Base-by-base conservation (phyloP, 768 basidiomycete species). In the Kwoniella sp. region DNA sequence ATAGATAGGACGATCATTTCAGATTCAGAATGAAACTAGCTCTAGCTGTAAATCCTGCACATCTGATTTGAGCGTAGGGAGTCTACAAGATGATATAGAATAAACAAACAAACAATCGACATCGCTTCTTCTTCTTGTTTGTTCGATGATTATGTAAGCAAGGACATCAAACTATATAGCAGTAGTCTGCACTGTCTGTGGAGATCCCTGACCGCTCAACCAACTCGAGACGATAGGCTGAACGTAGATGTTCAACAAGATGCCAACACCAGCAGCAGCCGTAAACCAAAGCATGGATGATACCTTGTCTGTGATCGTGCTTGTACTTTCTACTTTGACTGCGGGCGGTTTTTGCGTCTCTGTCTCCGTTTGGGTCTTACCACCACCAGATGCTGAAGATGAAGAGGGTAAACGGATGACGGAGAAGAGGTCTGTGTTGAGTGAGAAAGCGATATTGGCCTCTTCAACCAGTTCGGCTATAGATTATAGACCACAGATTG, bases 391-490 rank as follows among this genome's bases (percentile, higher is more conserved):
- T 17, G 58, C 37, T n/a, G 37, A n/a, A 15, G 58, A 50, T 10
- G 58, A 29, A 26, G 65, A 44, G 3, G 65, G 58, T 4, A 68
- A 36, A 8, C 58, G 55, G 46, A 77, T 71, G 37, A 74, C 50
- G 15, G 72, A 65, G 66, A 77, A 77, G 57, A 77, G 62, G 49
- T 74, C 62, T 29, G 73, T 74, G 55, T 77, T 77, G 40, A 72
- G 64, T 8, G 67, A 56, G 58, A 77, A 77, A 22, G 75, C 68
- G 9, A 77, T 54, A 48, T 77, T 77, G 49, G 75, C 75, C 61
- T 77, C 75, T 54, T 69, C 68, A 33, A 77, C 65, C 15, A 77
- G 65, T 7, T 64, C 57, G 33, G 69, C 74, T 76, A 58, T 5
- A 6, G 27, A 19, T 5, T 2, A 26, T 19, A 33, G 33, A n/a